Evolutionary conservation across 2,329 filamentous ascomycete species (phyloP).

Genomic region (Penicillium capsulatum): DNA sequence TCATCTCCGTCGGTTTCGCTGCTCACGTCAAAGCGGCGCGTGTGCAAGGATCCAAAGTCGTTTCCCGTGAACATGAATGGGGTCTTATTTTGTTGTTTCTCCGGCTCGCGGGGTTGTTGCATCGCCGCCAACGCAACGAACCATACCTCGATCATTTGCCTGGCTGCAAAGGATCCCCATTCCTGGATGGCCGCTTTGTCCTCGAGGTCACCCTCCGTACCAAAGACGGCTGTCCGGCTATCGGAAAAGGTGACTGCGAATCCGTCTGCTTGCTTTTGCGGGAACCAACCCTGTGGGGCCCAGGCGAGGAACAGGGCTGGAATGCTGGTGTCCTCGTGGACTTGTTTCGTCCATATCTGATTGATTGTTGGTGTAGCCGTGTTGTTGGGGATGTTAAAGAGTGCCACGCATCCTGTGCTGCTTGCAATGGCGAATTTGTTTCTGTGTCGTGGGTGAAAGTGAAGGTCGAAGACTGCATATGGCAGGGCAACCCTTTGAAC

Average conservation of each 20-base stretch:
- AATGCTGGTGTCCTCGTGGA: constrained; percentile 52
- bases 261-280: constrained; percentile 35
- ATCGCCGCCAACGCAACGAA: constrained; percentile 33
- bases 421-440: constrained; percentile 68
- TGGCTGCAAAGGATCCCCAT: constrained; percentile 26
- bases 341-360: constrained; percentile 43
- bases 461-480: constrained; percentile 77
- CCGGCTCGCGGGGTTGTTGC: not conserved
- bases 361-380: constrained; percentile 22
- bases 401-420: constrained; percentile 56
- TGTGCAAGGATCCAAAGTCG: constrained; percentile 37
- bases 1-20: constrained; percentile 7
- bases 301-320: constrained; percentile 71
- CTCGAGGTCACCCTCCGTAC: constrained; percentile 33
- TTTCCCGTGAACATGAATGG: constrained; percentile 38
- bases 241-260: constrained; percentile 69
- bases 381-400: constrained; percentile 33
- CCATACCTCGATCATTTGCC: constrained; percentile 39
- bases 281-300: constrained; percentile 52
- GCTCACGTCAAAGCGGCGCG: constrained; percentile 29
- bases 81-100: constrained; percentile 1
- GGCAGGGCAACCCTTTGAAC: constrained; percentile 60
- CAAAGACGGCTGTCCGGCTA: constrained; percentile 58
- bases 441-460: constrained; percentile 62
- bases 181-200: constrained; percentile 18